phyloP scores from a whole-genome alignment of 1,284 basidiomycete genomes.

The Moesziomyces sp. region DNA sequence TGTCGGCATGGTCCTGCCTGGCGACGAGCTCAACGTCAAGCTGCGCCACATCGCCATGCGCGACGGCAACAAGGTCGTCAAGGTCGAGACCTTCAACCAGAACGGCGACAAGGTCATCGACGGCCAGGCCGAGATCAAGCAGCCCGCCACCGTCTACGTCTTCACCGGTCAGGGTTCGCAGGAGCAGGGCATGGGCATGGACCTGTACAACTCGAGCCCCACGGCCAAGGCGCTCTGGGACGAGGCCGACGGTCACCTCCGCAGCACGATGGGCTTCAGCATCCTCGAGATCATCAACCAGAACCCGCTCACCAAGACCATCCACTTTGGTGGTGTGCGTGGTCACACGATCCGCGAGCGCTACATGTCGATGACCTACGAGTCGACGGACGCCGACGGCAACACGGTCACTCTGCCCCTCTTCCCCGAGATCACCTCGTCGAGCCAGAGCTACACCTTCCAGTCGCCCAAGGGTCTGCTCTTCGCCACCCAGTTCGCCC shows the following conservation, averaged over 20 bases:
- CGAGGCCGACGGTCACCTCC: constrained; percentile 89
- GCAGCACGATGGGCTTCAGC: constrained; percentile 92
- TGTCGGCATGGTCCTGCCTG: constrained; percentile 97
- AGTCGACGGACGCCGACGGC: constrained; percentile 87
- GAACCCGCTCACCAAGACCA: constrained; percentile 74
- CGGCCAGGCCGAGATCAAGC: constrained; percentile 90
- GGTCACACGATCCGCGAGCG: constrained; percentile 96
- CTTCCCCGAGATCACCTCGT: constrained; percentile 62
- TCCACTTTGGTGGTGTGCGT: constrained; percentile 99
- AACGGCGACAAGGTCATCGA: constrained; percentile 89
- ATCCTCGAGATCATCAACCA: constrained; percentile 84
- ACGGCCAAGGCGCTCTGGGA: constrained; percentile 98
- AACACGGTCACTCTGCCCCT: constrained; percentile 70
- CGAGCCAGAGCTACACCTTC: constrained; percentile 80
- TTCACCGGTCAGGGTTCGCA: constrained; percentile 99
- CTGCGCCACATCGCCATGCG: constrained; percentile 71
- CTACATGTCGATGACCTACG: constrained; percentile 99
- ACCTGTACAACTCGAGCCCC: constrained; percentile 89
- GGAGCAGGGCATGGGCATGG: constrained; percentile 99
- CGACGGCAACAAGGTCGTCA: constrained; percentile 77
- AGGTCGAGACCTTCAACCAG: constrained; percentile 86
- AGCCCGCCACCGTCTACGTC: constrained; percentile 85
- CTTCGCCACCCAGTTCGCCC: constrained; percentile 97
- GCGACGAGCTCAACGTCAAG: constrained; percentile 86
- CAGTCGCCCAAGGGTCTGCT: constrained; percentile 93